Base-by-base conservation (phyloP, 164 flowering plant species). In the Taxillus chinensis region DNA sequence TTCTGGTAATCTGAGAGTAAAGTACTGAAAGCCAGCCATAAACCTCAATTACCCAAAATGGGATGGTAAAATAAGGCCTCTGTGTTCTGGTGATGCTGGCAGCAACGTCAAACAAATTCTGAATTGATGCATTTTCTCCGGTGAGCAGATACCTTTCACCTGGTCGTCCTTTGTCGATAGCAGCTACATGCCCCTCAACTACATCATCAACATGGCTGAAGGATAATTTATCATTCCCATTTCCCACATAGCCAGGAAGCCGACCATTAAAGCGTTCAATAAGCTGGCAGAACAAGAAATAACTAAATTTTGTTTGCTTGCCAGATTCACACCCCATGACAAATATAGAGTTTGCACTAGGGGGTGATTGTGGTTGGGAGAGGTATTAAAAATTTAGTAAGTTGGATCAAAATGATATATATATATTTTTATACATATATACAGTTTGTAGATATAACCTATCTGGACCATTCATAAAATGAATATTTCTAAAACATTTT, bases 121-220 rank as follows among this genome's bases (percentile, higher is more conserved):
- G 76, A 62, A 90, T 85, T 2, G 98, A 90, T 62, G 93, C 90
- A 76, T 88, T 90, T 72, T 93, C 97, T 55, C 98, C 98, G 0
- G 97, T 88, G 59, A 93, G 89, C 16, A 88, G 79, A 68, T 90
- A 90, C 67, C 96, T 77, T 75, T 90, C 89, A 66, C 98, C 96
- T 1, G 56, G 61, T 42, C 74, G 73, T 53, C 96, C 98, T 79
- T 80, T 81, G 13, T 71, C 64, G 83, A 90, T 68, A 45, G 95
- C 98, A 55, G 83, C 83, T 52, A 93, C 73, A 60, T 88, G 98
- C 39, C 98, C 97, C 50, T 82, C 74, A 14, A 77, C 95, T 8
- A 93, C 96, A 78, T 90, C 97, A 64, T 86, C 96, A 51, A 88
- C 89, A 67, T 90, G 90, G 66, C 90, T 75, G 66, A 86, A 93